Percentiles rank a stretch among this genome's conserved stretches.
phyloP scores from a whole-genome alignment of 1,284 basidiomycete genomes.

The Malassezia brasiliensis region DNA sequence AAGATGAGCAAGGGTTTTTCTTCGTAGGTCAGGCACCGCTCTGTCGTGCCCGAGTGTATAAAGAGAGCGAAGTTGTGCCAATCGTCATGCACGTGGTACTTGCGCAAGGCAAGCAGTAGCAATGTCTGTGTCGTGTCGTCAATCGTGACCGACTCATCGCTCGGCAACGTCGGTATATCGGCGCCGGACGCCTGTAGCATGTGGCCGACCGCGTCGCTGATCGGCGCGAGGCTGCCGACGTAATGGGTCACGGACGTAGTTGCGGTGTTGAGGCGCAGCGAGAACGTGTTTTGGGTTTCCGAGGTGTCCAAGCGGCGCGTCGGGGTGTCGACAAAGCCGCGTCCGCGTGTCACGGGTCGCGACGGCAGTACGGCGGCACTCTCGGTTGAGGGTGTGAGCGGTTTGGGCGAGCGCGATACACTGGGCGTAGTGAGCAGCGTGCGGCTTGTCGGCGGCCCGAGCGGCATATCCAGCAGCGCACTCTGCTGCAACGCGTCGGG shows the following conservation, averaged over 20 bases:
- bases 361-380: background rate
- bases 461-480: constrained; percentile 43
- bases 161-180: background rate
- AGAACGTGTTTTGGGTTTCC: too few species aligned
- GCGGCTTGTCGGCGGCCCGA: background rate
- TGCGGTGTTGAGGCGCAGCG: background rate
- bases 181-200: constrained; percentile 2
- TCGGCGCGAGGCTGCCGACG: background rate
- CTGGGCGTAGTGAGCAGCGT: background rate
- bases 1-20: constrained; percentile 94
- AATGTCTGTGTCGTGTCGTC: constrained; percentile 99
- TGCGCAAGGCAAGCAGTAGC: constrained; percentile 89
- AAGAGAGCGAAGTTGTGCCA: constrained; percentile 99
- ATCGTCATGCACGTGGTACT: constrained; percentile 97
- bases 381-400: background rate
- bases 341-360: background rate
- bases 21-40: constrained; percentile 91
- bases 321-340: background rate
- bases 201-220: background rate
- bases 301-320: too few species aligned
- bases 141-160: constrained; percentile 54
- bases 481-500: background rate
- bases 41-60: constrained; percentile 83
- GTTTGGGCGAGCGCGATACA: background rate
- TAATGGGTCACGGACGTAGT: background rate